A percentile compares a stretch with the other conserved stretches of the same genome.
phyloP scores from a whole-genome alignment of 345 rosid genomes.

The Carallia pectinifolia region DNA sequence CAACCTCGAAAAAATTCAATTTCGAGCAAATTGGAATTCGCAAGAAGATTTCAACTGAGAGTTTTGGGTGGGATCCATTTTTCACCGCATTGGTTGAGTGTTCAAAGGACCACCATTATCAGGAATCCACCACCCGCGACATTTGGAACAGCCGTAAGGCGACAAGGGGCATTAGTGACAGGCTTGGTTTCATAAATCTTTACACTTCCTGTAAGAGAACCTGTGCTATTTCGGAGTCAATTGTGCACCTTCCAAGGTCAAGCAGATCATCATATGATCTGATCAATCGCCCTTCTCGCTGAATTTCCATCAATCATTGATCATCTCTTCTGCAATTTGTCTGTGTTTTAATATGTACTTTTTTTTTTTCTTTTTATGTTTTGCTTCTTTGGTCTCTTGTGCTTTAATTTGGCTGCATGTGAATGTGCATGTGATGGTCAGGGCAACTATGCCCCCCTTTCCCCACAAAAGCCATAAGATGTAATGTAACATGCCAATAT shows the following conservation, averaged over 20 bases:
- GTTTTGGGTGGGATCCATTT: constrained; percentile 59
- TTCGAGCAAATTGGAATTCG: constrained; percentile 9
- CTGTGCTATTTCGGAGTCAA: constrained; percentile 67
- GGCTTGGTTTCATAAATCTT: constrained; percentile 60
- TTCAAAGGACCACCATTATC: constrained; percentile 48
- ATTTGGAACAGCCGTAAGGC: constrained; percentile 33
- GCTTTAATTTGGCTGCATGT: neutral
- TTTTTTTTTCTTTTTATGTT: neutral
- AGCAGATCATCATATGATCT: constrained; percentile 34
- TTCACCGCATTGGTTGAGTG: constrained; percentile 71
- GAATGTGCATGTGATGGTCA: too few species aligned
- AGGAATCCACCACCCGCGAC: neutral
- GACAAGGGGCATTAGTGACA: constrained; percentile 30
- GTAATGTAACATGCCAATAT: constrained; percentile 9
- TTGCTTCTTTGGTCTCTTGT: neutral
- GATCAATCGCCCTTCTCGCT: constrained; percentile 30
- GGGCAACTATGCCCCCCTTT: neutral
- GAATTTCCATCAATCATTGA: neutral
- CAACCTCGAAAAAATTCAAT: constrained; percentile 24
- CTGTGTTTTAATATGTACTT: neutral
- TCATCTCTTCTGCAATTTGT: neutral
- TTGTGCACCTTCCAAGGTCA: constrained; percentile 61
- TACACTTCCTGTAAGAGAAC: constrained; percentile 66
- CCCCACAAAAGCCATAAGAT: neutral
- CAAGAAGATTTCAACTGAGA: constrained; percentile 24